Conservation (phyloP, 2,329 filamentous ascomycete species). For the Scedosporium minutisporum region DNA sequence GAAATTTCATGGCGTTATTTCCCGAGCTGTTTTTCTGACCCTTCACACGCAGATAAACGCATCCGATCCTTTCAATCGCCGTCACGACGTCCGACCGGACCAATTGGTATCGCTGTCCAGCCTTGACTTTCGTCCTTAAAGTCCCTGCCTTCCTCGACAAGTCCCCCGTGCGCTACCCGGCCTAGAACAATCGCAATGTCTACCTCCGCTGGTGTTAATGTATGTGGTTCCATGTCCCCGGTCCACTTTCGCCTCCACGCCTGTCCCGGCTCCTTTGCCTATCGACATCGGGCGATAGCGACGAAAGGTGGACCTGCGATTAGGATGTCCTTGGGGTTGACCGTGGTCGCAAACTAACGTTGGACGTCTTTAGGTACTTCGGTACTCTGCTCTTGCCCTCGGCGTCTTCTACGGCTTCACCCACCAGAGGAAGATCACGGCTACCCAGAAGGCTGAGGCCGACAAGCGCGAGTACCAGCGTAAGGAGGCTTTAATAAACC, state of each 20-base stretch:
- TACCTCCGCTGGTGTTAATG: slow-evolving; percentile 6
- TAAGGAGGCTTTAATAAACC: slow-evolving; percentile 82
- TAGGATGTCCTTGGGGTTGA: neutral
- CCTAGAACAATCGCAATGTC: slow-evolving; percentile 5
- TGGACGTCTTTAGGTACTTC: slow-evolving; percentile 62
- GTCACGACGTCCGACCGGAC: slow-evolving; percentile 5
- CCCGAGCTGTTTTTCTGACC: slow-evolving; percentile 8
- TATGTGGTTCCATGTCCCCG: slow-evolving; percentile 1
- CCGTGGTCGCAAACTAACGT: neutral
- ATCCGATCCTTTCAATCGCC: neutral
- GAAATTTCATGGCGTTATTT: slow-evolving; percentile 6
- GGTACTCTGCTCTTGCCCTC: slow-evolving; percentile 86
- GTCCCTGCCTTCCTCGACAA: neutral
- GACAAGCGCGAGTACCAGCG: slow-evolving; percentile 77
- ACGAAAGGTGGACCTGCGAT: neutral
- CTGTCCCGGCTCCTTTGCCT: neutral
- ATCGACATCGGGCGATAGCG: neutral
- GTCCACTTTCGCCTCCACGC: neutral
- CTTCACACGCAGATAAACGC: neutral
- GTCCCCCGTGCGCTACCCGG: neutral
- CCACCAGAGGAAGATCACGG: slow-evolving; percentile 75
- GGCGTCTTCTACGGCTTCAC: slow-evolving; percentile 93
- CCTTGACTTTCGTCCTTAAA: neutral
- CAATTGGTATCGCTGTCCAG: slow-evolving; percentile 4
- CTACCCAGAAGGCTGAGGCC: slow-evolving; percentile 59